Conservation (phyloP, 2,329 filamentous ascomycete genomes). For the Apiospora koreana region DNA sequence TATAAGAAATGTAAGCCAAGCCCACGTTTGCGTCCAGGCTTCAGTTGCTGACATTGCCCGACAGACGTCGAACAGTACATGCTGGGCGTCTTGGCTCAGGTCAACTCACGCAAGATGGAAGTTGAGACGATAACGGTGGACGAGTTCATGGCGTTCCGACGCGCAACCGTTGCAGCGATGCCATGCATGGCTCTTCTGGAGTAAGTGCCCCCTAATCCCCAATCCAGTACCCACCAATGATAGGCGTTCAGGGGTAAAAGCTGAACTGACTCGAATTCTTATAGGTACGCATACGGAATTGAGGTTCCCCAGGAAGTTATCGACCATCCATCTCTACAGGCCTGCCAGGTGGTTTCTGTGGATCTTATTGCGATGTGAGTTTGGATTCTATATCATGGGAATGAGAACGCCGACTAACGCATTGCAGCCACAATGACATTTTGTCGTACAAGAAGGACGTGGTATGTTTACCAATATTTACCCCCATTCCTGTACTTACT, state of each 20-base stretch:
- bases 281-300: slow-evolving; percentile 15
- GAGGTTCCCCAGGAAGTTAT: slow-evolving; percentile 20
- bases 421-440: slow-evolving; percentile 22
- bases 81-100: slow-evolving; percentile 22
- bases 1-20: slow-evolving; percentile 15
- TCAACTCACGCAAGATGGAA: slow-evolving; percentile 18
- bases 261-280: too few species aligned
- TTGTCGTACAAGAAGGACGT: slow-evolving; percentile 24
- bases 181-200: slow-evolving; percentile 23
- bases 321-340: slow-evolving; percentile 21
- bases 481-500: background rate
- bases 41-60: background rate
- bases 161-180: slow-evolving; percentile 22
- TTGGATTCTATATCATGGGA: too few species aligned
- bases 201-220: too few species aligned
- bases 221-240: too few species aligned
- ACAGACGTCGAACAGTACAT: slow-evolving; percentile 19
- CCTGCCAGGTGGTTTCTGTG: slow-evolving; percentile 19
- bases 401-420: background rate
- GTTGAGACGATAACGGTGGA: slow-evolving; percentile 17
- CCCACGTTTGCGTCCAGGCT: too few species aligned
- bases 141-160: slow-evolving; percentile 22
- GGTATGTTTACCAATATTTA: background rate
- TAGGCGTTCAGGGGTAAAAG: too few species aligned
- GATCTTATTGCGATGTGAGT: slow-evolving; percentile 24